Conservation (phyloP, 345 rosid genomes). For the Alliaria petiolata region DNA sequence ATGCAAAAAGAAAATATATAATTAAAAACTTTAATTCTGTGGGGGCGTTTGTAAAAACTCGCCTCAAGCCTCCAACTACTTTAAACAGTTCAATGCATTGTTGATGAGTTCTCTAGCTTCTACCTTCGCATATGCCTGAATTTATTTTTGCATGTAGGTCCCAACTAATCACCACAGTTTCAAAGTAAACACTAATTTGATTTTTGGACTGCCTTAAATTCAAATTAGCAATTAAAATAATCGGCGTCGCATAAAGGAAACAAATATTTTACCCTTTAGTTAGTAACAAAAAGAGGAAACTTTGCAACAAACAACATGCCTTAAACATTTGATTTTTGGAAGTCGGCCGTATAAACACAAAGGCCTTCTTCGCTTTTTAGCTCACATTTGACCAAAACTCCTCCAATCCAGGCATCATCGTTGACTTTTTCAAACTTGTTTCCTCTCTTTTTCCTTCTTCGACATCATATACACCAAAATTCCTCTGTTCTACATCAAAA, state of each 20-base stretch:
- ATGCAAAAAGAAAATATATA: neutral
- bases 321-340: slow-evolving; percentile 14
- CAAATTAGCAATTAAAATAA: neutral
- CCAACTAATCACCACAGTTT: slow-evolving; percentile 17
- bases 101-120: slow-evolving; percentile 9
- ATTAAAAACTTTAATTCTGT: neutral
- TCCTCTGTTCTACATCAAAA: no score
- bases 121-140: neutral
- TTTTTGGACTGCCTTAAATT: no score
- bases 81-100: neutral
- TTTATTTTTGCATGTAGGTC: neutral
- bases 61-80: slow-evolving; percentile 14
- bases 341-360: slow-evolving; percentile 34
- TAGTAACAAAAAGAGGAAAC: neutral
- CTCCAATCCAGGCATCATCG: slow-evolving; percentile 22
- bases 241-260: no score
- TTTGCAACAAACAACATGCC: slow-evolving; percentile 16
- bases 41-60: neutral
- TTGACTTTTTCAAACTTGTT: slow-evolving; percentile 29
- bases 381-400: slow-evolving; percentile 32
- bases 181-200: neutral
- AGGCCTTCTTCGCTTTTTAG: neutral
- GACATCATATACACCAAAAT: neutral
- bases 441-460: slow-evolving; percentile 24
- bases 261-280: neutral